Base-by-base conservation (phyloP, 805 yeast species). In the Candida caryicola region DNA sequence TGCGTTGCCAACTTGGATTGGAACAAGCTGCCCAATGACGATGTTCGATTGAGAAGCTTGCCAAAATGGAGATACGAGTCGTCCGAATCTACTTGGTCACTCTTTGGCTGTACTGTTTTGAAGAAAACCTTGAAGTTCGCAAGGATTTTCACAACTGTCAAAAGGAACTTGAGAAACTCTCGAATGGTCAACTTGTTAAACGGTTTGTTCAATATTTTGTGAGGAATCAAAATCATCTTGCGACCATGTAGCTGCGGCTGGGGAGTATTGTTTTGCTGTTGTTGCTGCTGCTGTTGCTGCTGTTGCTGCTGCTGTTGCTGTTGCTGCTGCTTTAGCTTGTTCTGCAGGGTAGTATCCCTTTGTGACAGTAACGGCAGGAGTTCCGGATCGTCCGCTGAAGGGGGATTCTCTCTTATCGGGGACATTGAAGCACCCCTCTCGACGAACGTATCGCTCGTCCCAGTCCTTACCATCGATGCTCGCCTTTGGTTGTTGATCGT, bases 151-250 rank as follows among this genome's bases (percentile, higher is more conserved):
- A 64, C 73, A 4, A 69, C 51, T 0, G 66, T 45, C 44, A 60
- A 55, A 5, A 69, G 50, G 37, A 69, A 66, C 40, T 51, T 54
- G 33, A 66, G 49, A 39, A 62, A 66, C 42, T 69, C 74, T 37
- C 57, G 57, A 13, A 64, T 52, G 17, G 64, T 50, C 21, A 69
- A 51, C 37, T 62, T 62, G 23, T 60, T 52, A 43, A 69, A 63
- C 9, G 73, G 73, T 36, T 66, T 64, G 41, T 55, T 60, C 31
- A 69, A 53, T n/a, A 69, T 64, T 41, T 60, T 60, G 41, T 69
- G 73, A 1, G 74, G 73, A 5, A 68, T 59, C 6, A 69, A 57
- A 7, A 66, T 59, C 17, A 63, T 46, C 40, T 53, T 58, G 39
- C 59, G 57, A 5, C 41, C 45, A n/a, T n/a, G n/a, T n/a, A n/a